A percentile compares a stretch with the other conserved stretches of the same genome.
phyloP scores from a whole-genome alignment of 441 rosid genomes.

The Viola pubescens region DNA sequence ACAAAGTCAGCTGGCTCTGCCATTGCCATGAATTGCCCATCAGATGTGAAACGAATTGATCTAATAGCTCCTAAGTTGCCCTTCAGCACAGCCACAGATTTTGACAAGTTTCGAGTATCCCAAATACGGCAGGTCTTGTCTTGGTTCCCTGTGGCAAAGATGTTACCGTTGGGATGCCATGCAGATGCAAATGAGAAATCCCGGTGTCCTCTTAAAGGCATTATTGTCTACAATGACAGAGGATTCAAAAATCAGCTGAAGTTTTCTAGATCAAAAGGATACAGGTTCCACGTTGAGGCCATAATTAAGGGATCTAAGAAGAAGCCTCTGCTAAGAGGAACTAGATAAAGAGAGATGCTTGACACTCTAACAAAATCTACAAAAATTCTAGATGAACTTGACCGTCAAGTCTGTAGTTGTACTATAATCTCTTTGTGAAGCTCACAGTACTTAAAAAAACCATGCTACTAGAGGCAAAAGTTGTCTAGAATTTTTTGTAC shows the following conservation, averaged over 20 bases:
- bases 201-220: conserved; percentile 32
- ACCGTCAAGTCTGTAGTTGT: neutral
- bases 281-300: neutral
- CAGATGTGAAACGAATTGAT: conserved; percentile 32
- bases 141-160: conserved; percentile 45
- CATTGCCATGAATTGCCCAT: conserved; percentile 39
- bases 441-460: neutral
- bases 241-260: conserved; percentile 11
- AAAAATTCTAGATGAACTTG: no score
- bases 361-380: no score
- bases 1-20: conserved; percentile 52
- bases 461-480: neutral
- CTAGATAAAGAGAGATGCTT: no score
- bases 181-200: conserved; percentile 47
- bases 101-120: conserved; percentile 37
- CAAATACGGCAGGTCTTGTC: conserved; percentile 44
- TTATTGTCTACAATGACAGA: conserved; percentile 20
- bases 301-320: no score
- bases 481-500: neutral
- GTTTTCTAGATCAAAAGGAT: neutral
- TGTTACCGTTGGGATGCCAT: conserved; percentile 37
- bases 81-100: conserved; percentile 34
- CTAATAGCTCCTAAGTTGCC: conserved; percentile 43
- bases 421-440: neutral
- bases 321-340: no score